Evolutionary conservation across 495 filamentous ascomycete genomes (phyloP).

Genomic region (Collariella sp.): DNA sequence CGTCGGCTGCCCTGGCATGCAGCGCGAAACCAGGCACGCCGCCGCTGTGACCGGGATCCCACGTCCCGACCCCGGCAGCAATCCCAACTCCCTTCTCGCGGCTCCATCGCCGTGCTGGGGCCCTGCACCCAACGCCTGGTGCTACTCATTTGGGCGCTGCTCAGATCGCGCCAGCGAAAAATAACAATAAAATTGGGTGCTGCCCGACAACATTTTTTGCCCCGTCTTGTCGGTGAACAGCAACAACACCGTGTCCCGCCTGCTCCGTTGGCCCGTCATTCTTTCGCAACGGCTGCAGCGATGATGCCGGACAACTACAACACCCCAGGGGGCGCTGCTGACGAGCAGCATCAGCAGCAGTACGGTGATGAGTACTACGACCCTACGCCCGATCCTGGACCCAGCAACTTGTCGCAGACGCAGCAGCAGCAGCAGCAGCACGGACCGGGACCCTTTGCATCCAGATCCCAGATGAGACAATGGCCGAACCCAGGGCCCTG

Average conservation of each 20-base stretch:
- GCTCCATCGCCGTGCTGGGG: constrained; percentile 17
- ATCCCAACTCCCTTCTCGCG: constrained; percentile 12
- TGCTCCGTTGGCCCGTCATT: constrained; percentile 2
- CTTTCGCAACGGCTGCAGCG: constrained; percentile 4
- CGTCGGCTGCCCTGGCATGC: neutral
- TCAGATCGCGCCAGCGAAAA: constrained; percentile 14
- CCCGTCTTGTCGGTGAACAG: too few relatives aligned
- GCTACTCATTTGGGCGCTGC: constrained; percentile 17
- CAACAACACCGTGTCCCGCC: constrained; percentile 1
- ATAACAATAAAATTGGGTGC: constrained; percentile 17
- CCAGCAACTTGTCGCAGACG: neutral
- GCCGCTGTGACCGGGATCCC: constrained; percentile 14
- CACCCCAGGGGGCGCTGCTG: constrained; percentile 10
- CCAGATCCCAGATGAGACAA: constrained; percentile 14
- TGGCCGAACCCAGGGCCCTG: constrained; percentile 22
- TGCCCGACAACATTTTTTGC: constrained; percentile 14
- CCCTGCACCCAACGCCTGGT: constrained; percentile 12
- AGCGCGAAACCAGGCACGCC: neutral
- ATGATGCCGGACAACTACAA: constrained; percentile 10
- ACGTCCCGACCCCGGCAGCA: constrained; percentile 14
- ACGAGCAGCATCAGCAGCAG: constrained; percentile 2
- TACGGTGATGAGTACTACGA: neutral
- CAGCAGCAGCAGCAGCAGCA: constrained; percentile 16
- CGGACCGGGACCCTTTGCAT: constrained; percentile 8
- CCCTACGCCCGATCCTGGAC: too few relatives aligned